Percentiles rank a stretch among this genome's conserved stretches.
These are phyloP conservation scores for Plasmodium malariae DNA, from an alignment of 169 alveolate genomes.

Conservation along the genomic window DNA sequence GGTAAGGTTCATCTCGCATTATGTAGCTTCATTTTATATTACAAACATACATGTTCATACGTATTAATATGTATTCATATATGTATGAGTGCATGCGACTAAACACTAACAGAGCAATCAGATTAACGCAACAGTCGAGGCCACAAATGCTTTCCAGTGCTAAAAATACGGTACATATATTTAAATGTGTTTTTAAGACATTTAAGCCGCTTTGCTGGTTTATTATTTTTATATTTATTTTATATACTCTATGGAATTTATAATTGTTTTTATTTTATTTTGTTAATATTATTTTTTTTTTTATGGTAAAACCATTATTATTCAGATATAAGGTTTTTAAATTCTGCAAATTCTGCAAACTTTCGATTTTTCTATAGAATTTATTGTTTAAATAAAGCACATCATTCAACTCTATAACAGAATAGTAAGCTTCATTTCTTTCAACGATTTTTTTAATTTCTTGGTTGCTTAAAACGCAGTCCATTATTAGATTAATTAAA, in stretches of 20 bases:
- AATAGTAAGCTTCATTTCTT: conserved; percentile 52
- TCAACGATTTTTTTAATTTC: conserved; percentile 51
- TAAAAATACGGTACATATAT: conserved; percentile 19
- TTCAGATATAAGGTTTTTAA: conserved; percentile 65
- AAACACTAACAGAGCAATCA: conserved; percentile 63
- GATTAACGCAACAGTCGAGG: conserved; percentile 46
- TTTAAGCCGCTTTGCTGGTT: neutral
- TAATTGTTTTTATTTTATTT: neutral
- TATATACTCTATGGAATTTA: neutral
- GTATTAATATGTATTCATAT: neutral
- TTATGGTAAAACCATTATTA: conserved; percentile 37
- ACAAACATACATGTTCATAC: neutral
- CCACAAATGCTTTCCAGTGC: conserved; percentile 59
- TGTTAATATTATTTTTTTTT: neutral
- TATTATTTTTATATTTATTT: neutral
- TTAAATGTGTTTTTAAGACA: no score
- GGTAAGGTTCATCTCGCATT: no score
- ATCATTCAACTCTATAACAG: conserved; percentile 61
- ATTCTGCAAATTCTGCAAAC: conserved; percentile 29
- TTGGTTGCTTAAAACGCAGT: conserved; percentile 39
- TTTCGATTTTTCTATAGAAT: conserved; percentile 36
- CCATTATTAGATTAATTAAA: no score
- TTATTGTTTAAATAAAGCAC: conserved; percentile 68
- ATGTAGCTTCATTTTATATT: no score
- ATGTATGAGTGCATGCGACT: neutral